Percentiles rank a stretch among this genome's conserved stretches.
Evolutionary conservation across 2,329 filamentous ascomycete species (phyloP).

Genomic region (Fusarium algeriense): DNA sequence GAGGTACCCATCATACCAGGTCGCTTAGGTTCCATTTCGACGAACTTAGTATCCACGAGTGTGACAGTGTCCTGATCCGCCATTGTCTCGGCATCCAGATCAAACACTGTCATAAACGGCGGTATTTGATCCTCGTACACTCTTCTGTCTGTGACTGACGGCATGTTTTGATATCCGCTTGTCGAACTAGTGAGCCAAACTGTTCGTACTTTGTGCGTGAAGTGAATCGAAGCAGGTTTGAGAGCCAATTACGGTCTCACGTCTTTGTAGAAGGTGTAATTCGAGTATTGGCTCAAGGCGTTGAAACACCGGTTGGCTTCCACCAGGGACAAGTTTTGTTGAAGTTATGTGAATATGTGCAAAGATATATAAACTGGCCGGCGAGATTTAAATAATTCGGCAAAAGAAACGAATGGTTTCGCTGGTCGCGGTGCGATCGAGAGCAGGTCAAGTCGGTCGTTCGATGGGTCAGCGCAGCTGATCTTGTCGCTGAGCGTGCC

Average conservation of each 20-base stretch:
- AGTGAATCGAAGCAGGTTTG: constrained; percentile 2
- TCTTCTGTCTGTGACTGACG: constrained; percentile 70
- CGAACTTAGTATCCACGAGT: constrained; percentile 66
- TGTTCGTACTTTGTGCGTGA: constrained; percentile 2
- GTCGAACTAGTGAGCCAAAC: constrained; percentile 1
- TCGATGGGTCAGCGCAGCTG: constrained; percentile 48
- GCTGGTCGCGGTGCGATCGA: constrained; percentile 36
- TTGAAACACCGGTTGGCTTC: constrained; percentile 37
- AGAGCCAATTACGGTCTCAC: constrained; percentile 9
- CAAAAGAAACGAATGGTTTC: constrained; percentile 43
- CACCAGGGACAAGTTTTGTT: constrained; percentile 38
- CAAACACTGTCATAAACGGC: constrained; percentile 81
- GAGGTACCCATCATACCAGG: constrained; percentile 54
- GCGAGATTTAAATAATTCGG: constrained; percentile 16
- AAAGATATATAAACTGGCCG: constrained; percentile 31
- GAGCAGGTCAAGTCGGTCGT: constrained; percentile 40
- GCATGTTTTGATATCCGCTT: constrained; percentile 61
- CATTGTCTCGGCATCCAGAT: constrained; percentile 69
- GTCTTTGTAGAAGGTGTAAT: constrained; percentile 14
- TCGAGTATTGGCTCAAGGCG: constrained; percentile 12
- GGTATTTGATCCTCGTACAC: constrained; percentile 78
- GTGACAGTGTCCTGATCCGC: constrained; percentile 66
- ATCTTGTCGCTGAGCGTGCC: constrained; percentile 44
- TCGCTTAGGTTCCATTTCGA: constrained; percentile 59
- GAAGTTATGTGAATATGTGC: constrained; percentile 41